Base-by-base conservation (phyloP, 2,329 filamentous ascomycete genomes). In the Xylaria sp. region DNA sequence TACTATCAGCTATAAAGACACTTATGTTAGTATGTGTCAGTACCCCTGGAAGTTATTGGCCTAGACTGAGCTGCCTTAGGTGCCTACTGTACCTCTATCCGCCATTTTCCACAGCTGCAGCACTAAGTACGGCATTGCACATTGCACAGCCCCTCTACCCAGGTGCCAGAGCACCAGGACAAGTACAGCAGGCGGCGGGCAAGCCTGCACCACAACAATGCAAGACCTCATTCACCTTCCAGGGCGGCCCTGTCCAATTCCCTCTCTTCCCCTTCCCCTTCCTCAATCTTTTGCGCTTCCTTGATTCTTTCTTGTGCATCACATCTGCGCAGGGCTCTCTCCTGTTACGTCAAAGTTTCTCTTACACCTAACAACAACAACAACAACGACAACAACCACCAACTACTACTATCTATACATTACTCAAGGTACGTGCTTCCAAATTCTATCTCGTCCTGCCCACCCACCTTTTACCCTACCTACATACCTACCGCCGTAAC, bases 221-320 rank as follows among this genome's bases (percentile, higher is more conserved):
- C 72, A 68, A 73, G 65, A 61, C 65, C 64, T 70, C 62, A 63
- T 67, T 66, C 59, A 67, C 65, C 59, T 65, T 58, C 60, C 57
- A 58, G 67, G 59, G 46, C 58, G 42, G 42, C 59, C 23, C 44
- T 38, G 49, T 66, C 66, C 64, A 66, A 63, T 65, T 66, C 63
- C 57, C 62, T 65, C 64, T 63, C 59, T 62, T 63, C 53, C 51
- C 57, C 51, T 58, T 64, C 68, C 69, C 71, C 65, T 72, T 59
- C 63, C 61, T 65, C 51, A 66, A 63, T 71, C 70, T 72, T 73
- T 74, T 69, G 74, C 72, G 68, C 72, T 69, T 72, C 67, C 63
- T 62, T 53, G 59, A 60, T 70, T 63, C 60, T 66, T 69, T 73
- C 72, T 74, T 71, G 74, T 76, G 72, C 73, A 75, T 73, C 74